Conservation (phyloP, 148 eudicot genomes). For the Chenopodium berlandieri region DNA sequence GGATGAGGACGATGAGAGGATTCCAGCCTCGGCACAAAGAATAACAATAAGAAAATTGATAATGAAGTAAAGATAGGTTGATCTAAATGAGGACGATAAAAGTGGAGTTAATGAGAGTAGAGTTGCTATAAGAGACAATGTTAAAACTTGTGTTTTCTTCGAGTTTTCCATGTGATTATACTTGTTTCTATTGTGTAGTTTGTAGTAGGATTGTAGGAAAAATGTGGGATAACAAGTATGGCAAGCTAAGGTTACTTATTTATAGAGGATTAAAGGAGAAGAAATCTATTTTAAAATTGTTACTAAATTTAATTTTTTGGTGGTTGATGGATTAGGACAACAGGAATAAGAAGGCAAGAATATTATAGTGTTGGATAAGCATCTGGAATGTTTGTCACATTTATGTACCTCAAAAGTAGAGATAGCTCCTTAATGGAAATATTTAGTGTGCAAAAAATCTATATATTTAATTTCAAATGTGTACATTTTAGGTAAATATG, state of each 20-base stretch:
- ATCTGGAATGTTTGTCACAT: slow-evolving; percentile 10
- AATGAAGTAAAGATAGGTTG: slow-evolving; percentile 52
- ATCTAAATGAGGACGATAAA: slow-evolving; percentile 40
- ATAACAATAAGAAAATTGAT: slow-evolving; percentile 49
- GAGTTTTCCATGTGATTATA: slow-evolving; percentile 25
- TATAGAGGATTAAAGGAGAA: neutral
- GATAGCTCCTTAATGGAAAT: neutral
- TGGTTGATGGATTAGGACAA: slow-evolving; percentile 16
- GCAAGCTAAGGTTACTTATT: neutral
- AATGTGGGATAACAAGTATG: neutral
- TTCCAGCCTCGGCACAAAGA: slow-evolving; percentile 54
- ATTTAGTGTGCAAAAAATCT: neutral
- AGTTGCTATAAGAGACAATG: slow-evolving; percentile 36
- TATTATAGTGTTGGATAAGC: slow-evolving; percentile 6
- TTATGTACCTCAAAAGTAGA: neutral
- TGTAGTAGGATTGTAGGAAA: neutral
- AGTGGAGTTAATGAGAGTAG: slow-evolving; percentile 45
- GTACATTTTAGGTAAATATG: neutral
- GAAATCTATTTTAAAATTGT: neutral
- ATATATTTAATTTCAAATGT: neutral
- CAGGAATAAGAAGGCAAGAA: slow-evolving; percentile 2
- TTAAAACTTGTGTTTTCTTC: slow-evolving; percentile 41
- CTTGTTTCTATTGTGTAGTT: neutral
- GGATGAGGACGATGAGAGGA: slow-evolving; percentile 33
- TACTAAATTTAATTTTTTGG: neutral